Percentiles rank a stretch among this genome's conserved stretches.
Conservation (phyloP, 1,284 basidiomycete genomes). For the Ustilago lituana region DNA sequence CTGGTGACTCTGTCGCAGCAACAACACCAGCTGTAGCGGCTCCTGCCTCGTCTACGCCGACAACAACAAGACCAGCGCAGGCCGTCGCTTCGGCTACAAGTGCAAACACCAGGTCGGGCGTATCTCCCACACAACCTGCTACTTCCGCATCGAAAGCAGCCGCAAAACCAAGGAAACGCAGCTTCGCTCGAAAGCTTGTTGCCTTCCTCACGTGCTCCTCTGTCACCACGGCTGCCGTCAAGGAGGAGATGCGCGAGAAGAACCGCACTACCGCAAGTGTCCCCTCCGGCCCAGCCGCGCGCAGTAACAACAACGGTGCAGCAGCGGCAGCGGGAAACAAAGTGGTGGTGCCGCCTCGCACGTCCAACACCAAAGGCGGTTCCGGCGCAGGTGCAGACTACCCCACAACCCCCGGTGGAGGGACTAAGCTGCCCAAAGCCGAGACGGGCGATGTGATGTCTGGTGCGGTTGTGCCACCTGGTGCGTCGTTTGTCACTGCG, state of each 20-base stretch:
- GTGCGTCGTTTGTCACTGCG: constrained; percentile 72
- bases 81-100: neutral
- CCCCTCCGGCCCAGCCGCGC: too few relatives aligned
- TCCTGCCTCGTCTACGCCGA: neutral
- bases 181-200: constrained; percentile 31
- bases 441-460: constrained; percentile 77
- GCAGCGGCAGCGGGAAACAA: neutral
- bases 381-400: constrained; percentile 14
- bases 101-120: neutral
- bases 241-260: constrained; percentile 43
- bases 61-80: neutral
- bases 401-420: constrained; percentile 52
- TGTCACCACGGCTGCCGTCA: constrained; percentile 22
- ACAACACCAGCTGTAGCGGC: neutral
- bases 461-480: constrained; percentile 77
- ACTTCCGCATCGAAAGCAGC: constrained; percentile 7
- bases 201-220: constrained; percentile 55
- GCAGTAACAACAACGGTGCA: neutral
- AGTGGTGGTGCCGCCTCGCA: constrained; percentile 20
- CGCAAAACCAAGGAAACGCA: constrained; percentile 11
- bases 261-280: constrained; percentile 3
- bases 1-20: neutral
- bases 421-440: constrained; percentile 65
- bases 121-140: too few relatives aligned
- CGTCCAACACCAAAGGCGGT: constrained; percentile 25